Percentiles rank a stretch among this genome's conserved stretches.
phyloP scores from a whole-genome alignment of 2,329 filamentous ascomycete species.

The Fusarium euwallaceae region DNA sequence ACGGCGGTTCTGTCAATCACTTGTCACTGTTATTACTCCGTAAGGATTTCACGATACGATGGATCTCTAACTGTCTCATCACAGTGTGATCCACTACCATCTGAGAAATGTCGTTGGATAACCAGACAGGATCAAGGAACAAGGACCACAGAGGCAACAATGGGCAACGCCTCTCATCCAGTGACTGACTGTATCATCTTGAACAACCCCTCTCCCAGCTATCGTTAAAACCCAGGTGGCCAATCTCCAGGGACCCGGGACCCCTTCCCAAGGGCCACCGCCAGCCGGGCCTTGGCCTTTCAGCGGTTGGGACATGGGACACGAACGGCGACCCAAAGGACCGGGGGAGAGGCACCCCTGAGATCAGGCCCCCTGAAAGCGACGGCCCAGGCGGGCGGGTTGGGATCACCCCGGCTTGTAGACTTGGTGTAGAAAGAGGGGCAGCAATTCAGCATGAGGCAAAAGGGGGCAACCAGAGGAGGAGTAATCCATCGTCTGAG shows the following conservation, averaged over 20 bases:
- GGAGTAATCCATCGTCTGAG: neutral
- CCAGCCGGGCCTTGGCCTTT: slow-evolving; percentile 14
- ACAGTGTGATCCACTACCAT: slow-evolving; percentile 8
- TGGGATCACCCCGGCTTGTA: slow-evolving; percentile 42
- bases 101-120: neutral
- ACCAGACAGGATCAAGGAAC: neutral
- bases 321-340: slow-evolving; percentile 33
- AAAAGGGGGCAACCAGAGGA: slow-evolving; percentile 38
- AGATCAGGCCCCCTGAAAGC: slow-evolving; percentile 38
- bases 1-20: neutral
- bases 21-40: neutral
- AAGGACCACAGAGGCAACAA: neutral
- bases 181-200: neutral
- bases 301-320: slow-evolving; percentile 22
- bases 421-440: slow-evolving; percentile 33
- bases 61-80: neutral
- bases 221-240: neutral
- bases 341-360: slow-evolving; percentile 42
- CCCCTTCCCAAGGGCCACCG: slow-evolving; percentile 10
- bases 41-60: slow-evolving; percentile 3
- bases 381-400: slow-evolving; percentile 40
- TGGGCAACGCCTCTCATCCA: neutral
- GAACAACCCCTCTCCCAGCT: slow-evolving; percentile 11
- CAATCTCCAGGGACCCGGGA: slow-evolving; percentile 35
- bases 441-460: slow-evolving; percentile 32